phyloP scores from a whole-genome alignment of 2,329 filamentous ascomycete species.

The Tolypocladium guangdongense region DNA sequence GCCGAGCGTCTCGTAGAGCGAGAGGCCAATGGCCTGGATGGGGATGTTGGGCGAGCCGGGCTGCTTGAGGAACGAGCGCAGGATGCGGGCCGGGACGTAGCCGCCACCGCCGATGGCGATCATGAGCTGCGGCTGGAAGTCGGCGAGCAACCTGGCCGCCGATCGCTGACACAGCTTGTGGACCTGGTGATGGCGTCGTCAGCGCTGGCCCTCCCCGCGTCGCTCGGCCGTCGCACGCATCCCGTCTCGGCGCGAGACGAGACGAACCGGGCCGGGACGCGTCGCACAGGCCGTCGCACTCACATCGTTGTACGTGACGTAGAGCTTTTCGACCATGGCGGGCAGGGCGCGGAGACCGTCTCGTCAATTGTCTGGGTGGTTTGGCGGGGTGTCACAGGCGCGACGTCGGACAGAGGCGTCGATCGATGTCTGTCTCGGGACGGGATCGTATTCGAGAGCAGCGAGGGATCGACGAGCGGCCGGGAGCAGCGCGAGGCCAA shows the following conservation, averaged over 20 bases:
- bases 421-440: not conserved
- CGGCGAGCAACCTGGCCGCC: slow-evolving; percentile 68
- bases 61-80: slow-evolving; percentile 93
- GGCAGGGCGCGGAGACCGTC: slow-evolving; percentile 1
- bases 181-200: slow-evolving; percentile 47
- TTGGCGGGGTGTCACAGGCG: not conserved
- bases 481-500: not conserved
- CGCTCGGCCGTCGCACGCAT: not conserved
- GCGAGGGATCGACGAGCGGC: not conserved
- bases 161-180: slow-evolving; percentile 93
- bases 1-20: slow-evolving; percentile 81
- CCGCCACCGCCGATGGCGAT: slow-evolving; percentile 97
- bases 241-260: not conserved
- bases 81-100: slow-evolving; percentile 92
- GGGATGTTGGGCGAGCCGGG: slow-evolving; percentile 85
- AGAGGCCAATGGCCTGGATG: slow-evolving; percentile 97
- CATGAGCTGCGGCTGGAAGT: slow-evolving; percentile 90
- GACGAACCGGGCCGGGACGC: not conserved
- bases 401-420: not conserved
- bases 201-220: not conserved
- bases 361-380: not conserved
- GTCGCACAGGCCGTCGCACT: slow-evolving; percentile 18
- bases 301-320: slow-evolving; percentile 89
- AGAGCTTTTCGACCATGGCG: slow-evolving; percentile 75
- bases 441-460: not conserved